Base-by-base conservation (phyloP, 768 basidiomycete species). In the Boletus pseudopeckii region DNA sequence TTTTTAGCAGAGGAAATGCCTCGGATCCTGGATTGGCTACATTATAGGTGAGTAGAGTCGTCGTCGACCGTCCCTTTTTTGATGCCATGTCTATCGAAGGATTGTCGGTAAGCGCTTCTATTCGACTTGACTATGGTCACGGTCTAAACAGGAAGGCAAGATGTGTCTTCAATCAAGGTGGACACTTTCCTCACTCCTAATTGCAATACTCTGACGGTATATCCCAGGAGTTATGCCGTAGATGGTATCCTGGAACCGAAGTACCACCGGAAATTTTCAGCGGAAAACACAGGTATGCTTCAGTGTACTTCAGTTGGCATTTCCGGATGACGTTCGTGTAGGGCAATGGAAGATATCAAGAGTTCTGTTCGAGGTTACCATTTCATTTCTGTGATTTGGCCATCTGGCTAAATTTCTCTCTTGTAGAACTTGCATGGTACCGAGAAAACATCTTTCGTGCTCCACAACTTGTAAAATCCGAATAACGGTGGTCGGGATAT, bases 131-230 rank as follows among this genome's bases (percentile, higher is more conserved):
- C 20, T 15, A 17, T 3, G 8, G 5, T 3, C 17, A 2, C 15
- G 2, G 18, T 45, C 45, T 45, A 9, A 50, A 11, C n/a, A 20
- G 28, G 18, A 34, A 18, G 1, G 17, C 28, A 92, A 92, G 90
- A 92, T 56, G 91, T 92, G 36, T 92, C 90, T 41, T 88, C 91
- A 0, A 78, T 92, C 57, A 92, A 92, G 75, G 90, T 83, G 40
- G 4, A 54, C 4, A 17, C 18, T 36, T 0, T n/a, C 5, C 43
- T 15, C 15, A 42, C 2, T 50, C 34, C 39, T 45, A 45, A 33
- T 45, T n/a, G 34, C 14, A 3, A 20, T 11, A 26, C 24, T 13
- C 40, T 54, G 24, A 62, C 24, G 43, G 15, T 10, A 50, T 20
- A 48, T 44, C 41, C 2, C 54, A 92, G 90, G 90, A 92, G 67